These are phyloP conservation scores for Fusarium ambrosium DNA, from an alignment of 2,329 filamentous ascomycete species.

Conservation along the genomic window DNA sequence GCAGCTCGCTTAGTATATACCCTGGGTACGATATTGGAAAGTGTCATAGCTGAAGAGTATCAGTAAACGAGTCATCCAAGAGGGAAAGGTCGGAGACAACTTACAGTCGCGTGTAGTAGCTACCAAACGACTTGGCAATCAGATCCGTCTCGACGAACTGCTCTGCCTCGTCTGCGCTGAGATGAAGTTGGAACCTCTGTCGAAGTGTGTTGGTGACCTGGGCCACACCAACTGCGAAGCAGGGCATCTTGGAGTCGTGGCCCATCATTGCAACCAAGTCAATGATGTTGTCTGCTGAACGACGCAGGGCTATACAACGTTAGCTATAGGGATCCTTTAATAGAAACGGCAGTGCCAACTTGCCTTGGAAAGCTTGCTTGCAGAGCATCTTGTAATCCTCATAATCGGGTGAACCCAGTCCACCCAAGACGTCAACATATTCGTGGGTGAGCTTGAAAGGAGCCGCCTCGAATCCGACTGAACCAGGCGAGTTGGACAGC, in stretches of 20 bases:
- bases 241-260: constrained; percentile 85
- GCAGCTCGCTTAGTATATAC: constrained; percentile 76
- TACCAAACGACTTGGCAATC: constrained; percentile 84
- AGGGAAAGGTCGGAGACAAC: constrained; percentile 47
- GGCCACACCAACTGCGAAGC: constrained; percentile 80
- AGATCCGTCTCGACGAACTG: constrained; percentile 84
- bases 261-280: constrained; percentile 90
- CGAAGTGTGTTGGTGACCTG: constrained; percentile 78
- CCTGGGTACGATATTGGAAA: constrained; percentile 89
- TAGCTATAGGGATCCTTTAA: neutral
- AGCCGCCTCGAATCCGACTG: constrained; percentile 87
- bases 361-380: constrained; percentile 87
- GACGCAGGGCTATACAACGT: constrained; percentile 71
- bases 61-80: neutral
- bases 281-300: constrained; percentile 84
- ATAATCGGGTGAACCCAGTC: constrained; percentile 76
- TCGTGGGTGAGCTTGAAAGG: constrained; percentile 90
- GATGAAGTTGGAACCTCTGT: constrained; percentile 83
- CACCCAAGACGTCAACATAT: constrained; percentile 86
- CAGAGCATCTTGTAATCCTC: constrained; percentile 83
- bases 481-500: constrained; percentile 87
- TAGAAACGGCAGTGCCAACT: constrained; percentile 39
- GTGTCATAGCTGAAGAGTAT: constrained; percentile 76
- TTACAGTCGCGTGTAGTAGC: constrained; percentile 88
- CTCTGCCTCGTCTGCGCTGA: constrained; percentile 86